Conservation (phyloP, 106 monocot genomes). For the Acanthochlamys bracteata region DNA sequence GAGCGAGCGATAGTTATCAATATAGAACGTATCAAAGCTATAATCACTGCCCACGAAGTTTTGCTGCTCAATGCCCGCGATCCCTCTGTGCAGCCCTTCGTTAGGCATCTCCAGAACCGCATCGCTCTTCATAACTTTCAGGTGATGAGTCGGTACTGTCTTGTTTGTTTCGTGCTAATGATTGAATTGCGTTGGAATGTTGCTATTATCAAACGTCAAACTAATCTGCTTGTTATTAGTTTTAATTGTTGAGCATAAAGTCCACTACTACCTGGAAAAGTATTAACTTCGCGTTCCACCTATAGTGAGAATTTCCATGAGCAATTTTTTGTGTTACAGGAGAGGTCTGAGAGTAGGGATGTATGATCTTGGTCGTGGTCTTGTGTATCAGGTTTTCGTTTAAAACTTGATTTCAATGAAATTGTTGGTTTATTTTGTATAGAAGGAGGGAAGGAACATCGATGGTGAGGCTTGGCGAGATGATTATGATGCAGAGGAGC, state of each 20-base stretch:
- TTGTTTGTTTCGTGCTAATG: neutral
- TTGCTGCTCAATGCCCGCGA: conserved; percentile 49
- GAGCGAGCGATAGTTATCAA: conserved; percentile 70
- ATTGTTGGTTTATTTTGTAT: neutral
- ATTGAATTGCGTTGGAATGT: neutral
- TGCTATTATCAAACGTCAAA: neutral
- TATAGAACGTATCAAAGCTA: conserved; percentile 57
- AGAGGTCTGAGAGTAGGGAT: neutral
- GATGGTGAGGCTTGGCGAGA: conserved; percentile 3
- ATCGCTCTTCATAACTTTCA: neutral
- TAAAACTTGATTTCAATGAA: neutral
- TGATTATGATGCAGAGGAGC: conserved; percentile 8
- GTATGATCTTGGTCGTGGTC: neutral
- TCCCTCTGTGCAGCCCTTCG: conserved; percentile 38
- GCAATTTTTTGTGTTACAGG: neutral
- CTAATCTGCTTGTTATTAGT: neutral
- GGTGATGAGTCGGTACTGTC: neutral
- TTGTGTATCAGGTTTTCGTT: neutral
- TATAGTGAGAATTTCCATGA: neutral
- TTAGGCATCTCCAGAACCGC: conserved; percentile 39
- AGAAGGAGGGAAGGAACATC: conserved; percentile 7
- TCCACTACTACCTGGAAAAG: neutral
- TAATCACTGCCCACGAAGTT: conserved; percentile 64
- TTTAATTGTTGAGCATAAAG: neutral
- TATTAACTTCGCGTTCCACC: neutral